Conservation (phyloP, 805 yeast species). For the Spathaspora passalidarum region DNA sequence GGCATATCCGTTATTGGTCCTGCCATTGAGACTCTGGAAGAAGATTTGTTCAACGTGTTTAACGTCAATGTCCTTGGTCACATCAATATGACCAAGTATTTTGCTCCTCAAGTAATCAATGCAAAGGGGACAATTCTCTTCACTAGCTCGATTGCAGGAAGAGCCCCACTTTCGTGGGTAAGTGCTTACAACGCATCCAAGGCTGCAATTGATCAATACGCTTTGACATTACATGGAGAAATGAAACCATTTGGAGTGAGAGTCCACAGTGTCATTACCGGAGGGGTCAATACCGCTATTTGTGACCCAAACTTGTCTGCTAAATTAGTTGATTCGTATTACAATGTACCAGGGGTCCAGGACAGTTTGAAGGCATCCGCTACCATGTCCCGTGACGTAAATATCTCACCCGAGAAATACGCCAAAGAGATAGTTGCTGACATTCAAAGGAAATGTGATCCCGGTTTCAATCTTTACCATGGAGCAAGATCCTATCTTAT, state of each 20-base stretch:
- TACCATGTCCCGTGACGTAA: conserved; percentile 20
- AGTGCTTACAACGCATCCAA: conserved; percentile 33
- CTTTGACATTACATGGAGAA: conserved; percentile 29
- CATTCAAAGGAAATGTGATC: conserved; percentile 13
- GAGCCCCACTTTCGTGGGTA: conserved; percentile 29
- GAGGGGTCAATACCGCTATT: conserved; percentile 35
- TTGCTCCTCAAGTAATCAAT: conserved; percentile 26
- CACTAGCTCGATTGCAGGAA: conserved; percentile 31
- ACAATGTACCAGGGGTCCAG: conserved; percentile 20
- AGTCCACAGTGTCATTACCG: conserved; percentile 35
- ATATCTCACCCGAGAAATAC: conserved; percentile 20
- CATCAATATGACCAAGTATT: conserved; percentile 29
- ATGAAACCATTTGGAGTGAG: conserved; percentile 33
- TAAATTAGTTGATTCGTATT: conserved; percentile 13
- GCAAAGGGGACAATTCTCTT: conserved; percentile 34
- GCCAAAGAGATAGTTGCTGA: conserved; percentile 23
- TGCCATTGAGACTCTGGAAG: conserved; percentile 26
- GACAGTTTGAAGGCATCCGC: conserved; percentile 18
- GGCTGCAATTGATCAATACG: conserved; percentile 35
- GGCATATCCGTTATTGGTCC: conserved; percentile 30
- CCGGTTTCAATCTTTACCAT: conserved; percentile 27
- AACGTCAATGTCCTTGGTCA: conserved; percentile 39
- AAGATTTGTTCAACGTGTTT: conserved; percentile 16
- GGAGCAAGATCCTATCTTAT: conserved; percentile 22
- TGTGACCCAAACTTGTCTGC: conserved; percentile 14